These are phyloP conservation scores for Daldinia childiae DNA, from an alignment of 495 filamentous ascomycete species.

Conservation along the genomic window DNA sequence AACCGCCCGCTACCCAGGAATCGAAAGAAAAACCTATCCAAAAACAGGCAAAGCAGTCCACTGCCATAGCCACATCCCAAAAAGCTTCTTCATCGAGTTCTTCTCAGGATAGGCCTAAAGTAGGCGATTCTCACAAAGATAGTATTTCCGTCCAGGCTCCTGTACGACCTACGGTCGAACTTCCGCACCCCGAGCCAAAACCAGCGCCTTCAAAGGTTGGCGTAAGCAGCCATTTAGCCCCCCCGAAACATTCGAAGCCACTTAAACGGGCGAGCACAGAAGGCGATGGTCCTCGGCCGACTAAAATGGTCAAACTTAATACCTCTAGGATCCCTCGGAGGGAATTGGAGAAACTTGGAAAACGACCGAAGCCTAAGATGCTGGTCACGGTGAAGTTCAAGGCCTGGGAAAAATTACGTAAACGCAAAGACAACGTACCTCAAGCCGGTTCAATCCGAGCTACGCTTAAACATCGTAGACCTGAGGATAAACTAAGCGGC, in stretches of 20 bases:
- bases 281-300: constrained; percentile 46
- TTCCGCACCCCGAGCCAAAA: constrained; percentile 33
- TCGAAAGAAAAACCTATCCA: constrained; percentile 10
- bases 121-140: constrained; percentile 32
- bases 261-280: constrained; percentile 43
- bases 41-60: constrained; percentile 25
- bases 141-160: constrained; percentile 42
- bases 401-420: constrained; percentile 38
- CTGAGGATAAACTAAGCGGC: constrained; percentile 18
- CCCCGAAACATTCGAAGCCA: constrained; percentile 30
- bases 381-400: constrained; percentile 40
- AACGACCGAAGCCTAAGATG: constrained; percentile 18
- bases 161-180: constrained; percentile 40
- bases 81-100: constrained; percentile 10
- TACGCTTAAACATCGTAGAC: constrained; percentile 30
- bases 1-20: constrained; percentile 20
- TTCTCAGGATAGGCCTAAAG: constrained; percentile 32
- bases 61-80: neutral
- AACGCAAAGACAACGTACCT: constrained; percentile 11
- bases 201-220: constrained; percentile 33
- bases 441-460: constrained; percentile 40
- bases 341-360: constrained; percentile 26
- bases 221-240: constrained; percentile 28
- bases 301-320: constrained; percentile 51
- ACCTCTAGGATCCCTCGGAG: constrained; percentile 36